Base-by-base conservation (phyloP, 768 basidiomycete species). In the Lactarius trivialis region DNA sequence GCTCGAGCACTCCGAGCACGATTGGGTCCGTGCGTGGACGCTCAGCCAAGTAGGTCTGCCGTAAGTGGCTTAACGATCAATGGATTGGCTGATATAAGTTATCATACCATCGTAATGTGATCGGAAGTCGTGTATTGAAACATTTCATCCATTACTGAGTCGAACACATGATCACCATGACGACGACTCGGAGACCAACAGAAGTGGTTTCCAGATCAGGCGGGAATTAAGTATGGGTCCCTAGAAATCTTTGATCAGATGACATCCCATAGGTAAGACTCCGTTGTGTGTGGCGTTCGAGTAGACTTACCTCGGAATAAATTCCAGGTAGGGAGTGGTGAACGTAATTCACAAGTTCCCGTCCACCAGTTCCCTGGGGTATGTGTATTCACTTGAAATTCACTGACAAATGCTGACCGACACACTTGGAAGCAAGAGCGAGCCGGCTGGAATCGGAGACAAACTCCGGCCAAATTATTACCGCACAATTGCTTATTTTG, bases 131-230 rank as follows among this genome's bases (percentile, higher is more conserved):
- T 66, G 60, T 81, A 81, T 37, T 78, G 70, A 3, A 85, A 75
- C 78, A 85, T 85, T 60, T 85, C 81, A 66, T 84, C 78, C 76
- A 85, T 79, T 9, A 84, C 74, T 2, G 76, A 75, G 37, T 72
- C 68, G 2, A 75, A 74, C 12, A 77, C 66, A 14, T 68, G 70
- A 24, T 71, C 70, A 56, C 71, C 68, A 76, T 71, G 33, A 83
- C 74, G 1, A 78, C 81, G 30, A n/a, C n/a, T n/a, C n/a, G n/a
- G n/a, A 83, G 70, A 17, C 73, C 83, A 12, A 85, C 58, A 5
- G 84, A 82, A 0, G 84, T 85, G 0, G 83, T 85, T 63, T 85
- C 83, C 30, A 84, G 70, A 70, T 85, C 84, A 61, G 74, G 76
- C 0, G 82, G 82, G 65, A 81, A 83, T 28, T 74, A 4, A 81